Conservation (phyloP, 305 asterid genomes). For the Solanum aculeatissimum region DNA sequence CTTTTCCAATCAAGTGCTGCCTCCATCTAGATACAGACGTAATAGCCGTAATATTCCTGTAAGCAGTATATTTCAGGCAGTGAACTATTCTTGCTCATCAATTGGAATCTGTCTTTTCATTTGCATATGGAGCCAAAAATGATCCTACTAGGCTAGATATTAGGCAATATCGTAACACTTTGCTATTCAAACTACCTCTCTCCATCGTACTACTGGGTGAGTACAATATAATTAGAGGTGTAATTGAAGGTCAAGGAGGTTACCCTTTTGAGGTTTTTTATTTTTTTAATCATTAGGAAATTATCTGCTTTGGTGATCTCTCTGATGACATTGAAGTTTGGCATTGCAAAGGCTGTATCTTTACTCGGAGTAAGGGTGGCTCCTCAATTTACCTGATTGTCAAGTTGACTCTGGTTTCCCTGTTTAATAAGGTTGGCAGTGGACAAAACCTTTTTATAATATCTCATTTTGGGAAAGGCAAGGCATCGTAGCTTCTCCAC, state of each 20-base stretch:
- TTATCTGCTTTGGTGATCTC: not conserved
- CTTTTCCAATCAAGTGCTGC: not conserved
- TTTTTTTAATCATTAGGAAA: not conserved
- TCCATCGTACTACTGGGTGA: not conserved
- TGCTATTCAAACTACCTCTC: not conserved
- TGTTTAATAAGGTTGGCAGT: not conserved
- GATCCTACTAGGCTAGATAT: not conserved
- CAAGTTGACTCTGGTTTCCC: not conserved
- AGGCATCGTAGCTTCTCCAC: not conserved
- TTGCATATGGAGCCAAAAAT: not conserved
- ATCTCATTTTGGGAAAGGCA: not conserved
- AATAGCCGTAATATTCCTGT: not conserved
- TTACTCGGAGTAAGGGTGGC: not conserved
- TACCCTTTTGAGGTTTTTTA: not conserved
- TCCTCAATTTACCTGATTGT: not conserved
- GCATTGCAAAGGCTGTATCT: not conserved
- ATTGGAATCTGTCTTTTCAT: not conserved
- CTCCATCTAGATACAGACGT: not conserved
- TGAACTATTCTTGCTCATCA: not conserved
- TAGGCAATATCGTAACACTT: not conserved
- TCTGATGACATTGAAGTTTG: not conserved
- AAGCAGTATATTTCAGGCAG: not conserved
- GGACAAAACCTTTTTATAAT: not conserved
- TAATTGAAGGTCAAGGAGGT: not conserved
- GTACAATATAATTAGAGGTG: not conserved